Evolutionary conservation across 2,329 filamentous ascomycete species (phyloP).

Genomic region (Helicocarpus griseus): DNA sequence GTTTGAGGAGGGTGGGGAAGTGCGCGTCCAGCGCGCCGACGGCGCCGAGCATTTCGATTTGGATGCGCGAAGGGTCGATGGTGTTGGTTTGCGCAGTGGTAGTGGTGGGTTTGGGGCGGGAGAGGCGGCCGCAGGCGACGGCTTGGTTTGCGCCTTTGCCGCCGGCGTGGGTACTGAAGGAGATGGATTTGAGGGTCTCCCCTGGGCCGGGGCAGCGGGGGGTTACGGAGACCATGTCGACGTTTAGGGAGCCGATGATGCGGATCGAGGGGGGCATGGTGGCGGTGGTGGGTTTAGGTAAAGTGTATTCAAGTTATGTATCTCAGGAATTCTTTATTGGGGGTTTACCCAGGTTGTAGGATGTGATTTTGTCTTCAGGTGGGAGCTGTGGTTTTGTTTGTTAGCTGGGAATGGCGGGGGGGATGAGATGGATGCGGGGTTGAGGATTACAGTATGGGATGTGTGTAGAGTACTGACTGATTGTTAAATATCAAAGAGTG

Average conservation of each 20-base stretch:
- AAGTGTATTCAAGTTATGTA: no score
- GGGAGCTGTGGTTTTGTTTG: no score
- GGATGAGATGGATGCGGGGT: no score
- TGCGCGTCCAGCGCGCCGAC: constrained; percentile 54
- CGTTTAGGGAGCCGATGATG: constrained; percentile 87
- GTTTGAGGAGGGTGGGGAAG: constrained; percentile 52
- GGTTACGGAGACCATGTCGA: constrained; percentile 83
- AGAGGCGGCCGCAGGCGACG: constrained; percentile 76
- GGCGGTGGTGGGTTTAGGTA: background rate
- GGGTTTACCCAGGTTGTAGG: no score
- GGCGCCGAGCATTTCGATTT: constrained; percentile 63
- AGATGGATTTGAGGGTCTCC: constrained; percentile 74
- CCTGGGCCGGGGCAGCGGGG: constrained; percentile 72
- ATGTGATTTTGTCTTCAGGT: no score
- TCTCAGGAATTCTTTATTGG: no score
- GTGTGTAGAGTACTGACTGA: no score
- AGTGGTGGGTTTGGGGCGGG: constrained; percentile 39
- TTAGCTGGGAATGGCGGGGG: no score
- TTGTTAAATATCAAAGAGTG: no score
- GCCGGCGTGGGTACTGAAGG: constrained; percentile 71
- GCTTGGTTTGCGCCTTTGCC: constrained; percentile 97
- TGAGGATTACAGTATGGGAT: no score
- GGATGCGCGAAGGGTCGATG: constrained; percentile 17
- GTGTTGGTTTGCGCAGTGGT: constrained; percentile 14
- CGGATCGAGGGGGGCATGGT: constrained; percentile 51